Base-by-base conservation (phyloP, 148 eudicot species). In the Euryodendron excelsum region DNA sequence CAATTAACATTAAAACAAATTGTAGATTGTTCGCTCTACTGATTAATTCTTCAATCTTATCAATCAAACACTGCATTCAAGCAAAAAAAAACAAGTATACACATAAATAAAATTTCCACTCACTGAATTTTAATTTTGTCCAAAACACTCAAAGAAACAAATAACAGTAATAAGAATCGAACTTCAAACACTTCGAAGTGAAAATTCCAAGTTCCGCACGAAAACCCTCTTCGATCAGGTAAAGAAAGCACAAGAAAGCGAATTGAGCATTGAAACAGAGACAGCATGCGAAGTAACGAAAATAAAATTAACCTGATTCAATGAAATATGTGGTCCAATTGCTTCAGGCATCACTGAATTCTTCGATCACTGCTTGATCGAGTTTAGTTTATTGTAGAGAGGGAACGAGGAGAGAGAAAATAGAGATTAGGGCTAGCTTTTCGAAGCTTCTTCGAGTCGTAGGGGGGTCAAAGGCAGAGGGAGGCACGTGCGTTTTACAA, bases 401-500 rank as follows among this genome's bases (percentile, higher is more conserved):
- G 68, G 60, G 39, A 23, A 74, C n/a, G 36, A 21, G 53, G 72
- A 68, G 74, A 37, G 56, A 37, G 61, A 36, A 28, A n/a, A n/a
- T n/a, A 10, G 48, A 68, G 27, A 52, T 20, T 61, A 58, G 52
- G 75, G 78, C 74, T 64, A 34, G 48, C 48, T 39, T 74, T 79
- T 76, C 36, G 86, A 84, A 84, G 86, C 80, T 84, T 80, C 86
- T 79, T 52, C 11, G 52, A 66, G 83, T 80, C 78, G 75, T 7
- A 58, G 45, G 65, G 18, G 44, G 65, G 86, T 84, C 86, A 84
- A 84, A 77, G 76, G n/a, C n/a, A n/a, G n/a, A n/a, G n/a, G n/a
- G n/a, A n/a, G n/a, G 59, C 86, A 84, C 86, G 86, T 84, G 86
- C 64, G 80, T 34, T 37, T n/a, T n/a, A n/a, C n/a, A n/a, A n/a